phyloP scores from a whole-genome alignment of 2,329 filamentous ascomycete genomes.

The Diaporthe helianthi region DNA sequence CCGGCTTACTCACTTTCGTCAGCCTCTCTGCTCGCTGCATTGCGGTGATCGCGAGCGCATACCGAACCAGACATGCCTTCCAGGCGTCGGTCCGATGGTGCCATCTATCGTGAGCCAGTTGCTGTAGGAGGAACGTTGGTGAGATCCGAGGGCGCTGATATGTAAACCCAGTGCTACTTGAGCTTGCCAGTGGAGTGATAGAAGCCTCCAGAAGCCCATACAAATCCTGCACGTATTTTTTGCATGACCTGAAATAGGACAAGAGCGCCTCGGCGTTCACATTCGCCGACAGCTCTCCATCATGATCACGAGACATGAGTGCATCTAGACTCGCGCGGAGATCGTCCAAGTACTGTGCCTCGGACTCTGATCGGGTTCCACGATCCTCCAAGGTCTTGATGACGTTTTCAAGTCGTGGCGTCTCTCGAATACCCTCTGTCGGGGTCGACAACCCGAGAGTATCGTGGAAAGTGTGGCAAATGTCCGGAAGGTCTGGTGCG shows the following conservation, averaged over 20 bases:
- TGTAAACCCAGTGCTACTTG: not conserved
- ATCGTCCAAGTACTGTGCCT: not conserved
- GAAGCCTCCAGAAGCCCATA: not conserved
- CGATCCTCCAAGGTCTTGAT: not conserved
- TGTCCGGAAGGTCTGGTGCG: conserved; percentile 1
- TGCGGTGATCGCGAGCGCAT: conserved; percentile 48
- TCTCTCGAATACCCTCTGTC: not conserved
- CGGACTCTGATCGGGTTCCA: not conserved
- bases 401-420: not conserved
- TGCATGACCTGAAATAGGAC: not conserved
- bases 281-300: not conserved
- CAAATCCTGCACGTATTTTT: not conserved
- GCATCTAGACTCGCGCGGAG: conserved; percentile 3
- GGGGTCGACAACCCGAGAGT: not conserved
- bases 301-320: not conserved
- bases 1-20: conserved; percentile 41
- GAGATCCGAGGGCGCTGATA: conserved; percentile 41
- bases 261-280: not conserved
- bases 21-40: conserved; percentile 54
- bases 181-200: not conserved
- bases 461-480: too few species aligned
- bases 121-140: conserved; percentile 45
- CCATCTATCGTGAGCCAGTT: conserved; percentile 42
- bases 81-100: conserved; percentile 41
- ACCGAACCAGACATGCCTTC: conserved; percentile 47